phyloP scores from a whole-genome alignment of 2,329 filamentous ascomycete species.

The Cordyceps sp. region DNA sequence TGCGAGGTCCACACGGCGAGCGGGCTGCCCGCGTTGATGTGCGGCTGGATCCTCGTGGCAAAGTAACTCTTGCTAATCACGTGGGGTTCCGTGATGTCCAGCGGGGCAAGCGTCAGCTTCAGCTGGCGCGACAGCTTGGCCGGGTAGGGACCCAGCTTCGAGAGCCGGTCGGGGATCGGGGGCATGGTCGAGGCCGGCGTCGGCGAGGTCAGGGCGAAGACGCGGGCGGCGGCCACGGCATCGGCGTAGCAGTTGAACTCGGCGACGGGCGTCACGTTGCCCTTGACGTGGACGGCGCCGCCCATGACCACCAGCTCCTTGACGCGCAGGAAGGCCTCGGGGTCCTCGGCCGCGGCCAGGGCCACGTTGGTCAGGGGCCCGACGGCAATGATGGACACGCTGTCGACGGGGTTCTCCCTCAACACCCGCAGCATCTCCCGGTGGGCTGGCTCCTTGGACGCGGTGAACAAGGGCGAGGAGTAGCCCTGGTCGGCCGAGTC shows the following conservation, averaged over 20 bases:
- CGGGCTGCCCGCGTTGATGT: conserved; percentile 47
- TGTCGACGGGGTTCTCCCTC: conserved; percentile 63
- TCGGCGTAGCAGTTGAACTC: conserved; percentile 97
- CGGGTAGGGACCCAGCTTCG: conserved; percentile 45
- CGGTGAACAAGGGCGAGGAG: conserved; percentile 49
- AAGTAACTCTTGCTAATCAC: conserved; percentile 47
- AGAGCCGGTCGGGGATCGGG: conserved; percentile 34
- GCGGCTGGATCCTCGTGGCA: conserved; percentile 32
- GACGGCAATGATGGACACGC: conserved; percentile 77
- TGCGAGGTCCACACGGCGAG: conserved; percentile 57
- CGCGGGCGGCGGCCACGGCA: conserved; percentile 55
- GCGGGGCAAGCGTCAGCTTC: conserved; percentile 54
- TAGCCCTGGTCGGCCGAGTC: conserved; percentile 20
- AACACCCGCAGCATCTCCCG: conserved; percentile 82
- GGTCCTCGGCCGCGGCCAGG: conserved; percentile 72
- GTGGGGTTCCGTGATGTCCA: conserved; percentile 63
- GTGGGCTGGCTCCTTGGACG: conserved; percentile 58
- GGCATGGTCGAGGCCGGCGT: conserved; percentile 70
- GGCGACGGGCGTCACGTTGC: conserved; percentile 72
- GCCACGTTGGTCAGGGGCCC: conserved; percentile 92
- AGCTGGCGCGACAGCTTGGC: conserved; percentile 43
- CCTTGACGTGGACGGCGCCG: conserved; percentile 60
- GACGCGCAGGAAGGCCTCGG: conserved; percentile 72
- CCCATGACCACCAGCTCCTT: conserved; percentile 96
- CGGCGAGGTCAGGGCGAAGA: conserved; percentile 62